A percentile compares a stretch with the other conserved stretches of the same genome.
phyloP scores from a whole-genome alignment of 2,329 filamentous ascomycete genomes.

The Rhinocladiella similis region DNA sequence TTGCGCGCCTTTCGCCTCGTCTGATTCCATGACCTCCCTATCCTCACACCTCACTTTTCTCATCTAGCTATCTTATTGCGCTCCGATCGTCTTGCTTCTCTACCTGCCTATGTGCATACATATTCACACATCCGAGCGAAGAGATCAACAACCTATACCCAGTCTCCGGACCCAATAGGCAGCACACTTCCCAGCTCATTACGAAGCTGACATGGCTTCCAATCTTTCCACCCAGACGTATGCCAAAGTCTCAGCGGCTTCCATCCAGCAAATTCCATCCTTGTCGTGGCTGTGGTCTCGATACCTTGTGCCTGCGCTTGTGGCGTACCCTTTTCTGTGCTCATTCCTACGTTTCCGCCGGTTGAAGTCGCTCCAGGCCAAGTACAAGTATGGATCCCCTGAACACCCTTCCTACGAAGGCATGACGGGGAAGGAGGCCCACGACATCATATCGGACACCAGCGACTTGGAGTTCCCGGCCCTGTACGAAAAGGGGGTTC shows the following conservation, averaged over 20 bases:
- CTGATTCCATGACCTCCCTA: no score
- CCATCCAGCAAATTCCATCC: conserved; percentile 8
- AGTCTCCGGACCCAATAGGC: not conserved
- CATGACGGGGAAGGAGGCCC: conserved; percentile 51
- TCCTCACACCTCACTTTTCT: no score
- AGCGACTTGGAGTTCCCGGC: conserved; percentile 27
- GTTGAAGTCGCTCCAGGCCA: conserved; percentile 21
- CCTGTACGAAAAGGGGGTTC: conserved; percentile 28
- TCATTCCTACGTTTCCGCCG: conserved; percentile 23
- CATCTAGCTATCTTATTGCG: no score
- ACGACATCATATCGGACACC: conserved; percentile 23
- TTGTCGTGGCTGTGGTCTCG: conserved; percentile 23
- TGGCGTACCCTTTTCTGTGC: conserved; percentile 26
- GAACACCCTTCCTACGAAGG: conserved; percentile 27
- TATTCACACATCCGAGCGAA: not conserved
- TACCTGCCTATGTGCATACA: not conserved
- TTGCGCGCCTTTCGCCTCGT: no score
- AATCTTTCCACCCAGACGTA: conserved; percentile 10
- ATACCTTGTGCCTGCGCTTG: conserved; percentile 20
- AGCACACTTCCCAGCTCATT: no score
- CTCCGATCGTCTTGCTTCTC: no score
- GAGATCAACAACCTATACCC: not conserved
- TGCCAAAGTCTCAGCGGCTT: conserved; percentile 14
- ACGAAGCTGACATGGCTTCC: conserved; percentile 11
- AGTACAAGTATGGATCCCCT: conserved; percentile 24